Base-by-base conservation (phyloP, 257 asterid genomes). In the Agastache rugosa region DNA sequence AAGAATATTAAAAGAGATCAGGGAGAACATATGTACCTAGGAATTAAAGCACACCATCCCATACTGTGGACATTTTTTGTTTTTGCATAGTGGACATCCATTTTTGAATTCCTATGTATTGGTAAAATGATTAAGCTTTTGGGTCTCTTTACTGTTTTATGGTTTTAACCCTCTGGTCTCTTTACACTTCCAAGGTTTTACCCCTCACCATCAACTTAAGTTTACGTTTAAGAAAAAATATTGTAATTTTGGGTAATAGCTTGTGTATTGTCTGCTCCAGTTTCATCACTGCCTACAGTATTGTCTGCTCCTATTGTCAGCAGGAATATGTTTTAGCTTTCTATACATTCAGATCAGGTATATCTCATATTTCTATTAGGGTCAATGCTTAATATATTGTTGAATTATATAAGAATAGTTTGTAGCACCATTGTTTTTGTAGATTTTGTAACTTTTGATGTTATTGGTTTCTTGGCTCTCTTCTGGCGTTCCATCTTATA, bases 401-500 rank as follows among this genome's bases (percentile, higher is more conserved):
- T 44, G 25, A 39, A 54, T 20, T 63, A 48, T 20, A 61, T 75
- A 37, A 45, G 50, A 60, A 63, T 53, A 60, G 3, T 45, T 11
- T 37, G 14, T 27, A 41, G 19, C 20, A 12, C 34, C 23, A 3
- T 27, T 23, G 58, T 19, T 42, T 75, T 23, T 44, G 51, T 42
- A 27, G 62, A 59, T 34, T 67, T 70, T 31, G 66, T 29, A 25
- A 55, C 10, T 22, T 35, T 25, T 56, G 14, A 20, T 31, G 37
- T 31, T 31, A 31, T 31, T 64, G 51, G 59, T 70, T 22, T 62
- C 53, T 42, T 53, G 20, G n/a, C 41, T 47, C 34, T 25, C 72
- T 55, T 54, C 20, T 17, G 58, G 44, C 11, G 17, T 56, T 22
- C 35, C 74, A 22, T 45, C 61, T 16, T 48, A 48, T 61, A 17